Evolutionary conservation across 176 grass and related monocot species (phyloP), one percentile per base, ranked within the genome.

Genomic region (Pontederia paniculata): DNA sequence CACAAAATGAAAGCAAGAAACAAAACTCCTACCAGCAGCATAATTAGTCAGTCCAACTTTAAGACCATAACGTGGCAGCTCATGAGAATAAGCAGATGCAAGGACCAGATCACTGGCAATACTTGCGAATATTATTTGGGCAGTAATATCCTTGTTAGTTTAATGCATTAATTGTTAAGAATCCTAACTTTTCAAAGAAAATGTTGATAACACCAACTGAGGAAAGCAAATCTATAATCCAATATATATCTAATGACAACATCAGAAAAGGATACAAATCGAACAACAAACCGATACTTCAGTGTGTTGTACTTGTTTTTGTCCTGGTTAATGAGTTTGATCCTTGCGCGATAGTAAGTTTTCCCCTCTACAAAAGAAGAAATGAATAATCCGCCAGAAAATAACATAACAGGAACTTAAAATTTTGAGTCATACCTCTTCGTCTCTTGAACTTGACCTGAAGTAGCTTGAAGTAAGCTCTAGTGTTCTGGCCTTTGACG

Each of bases 381-480:
- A 23, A 50, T 5, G 13, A 16, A 28, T 12, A 12, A 8, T 50
- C 55, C 23, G 17, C n/a, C n/a, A n/a, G n/a, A n/a, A 10, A 44
- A 7, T 21, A n/a, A 8, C n/a, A 1, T 6, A 37, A 37, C 28
- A 37, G 28, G 28, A n/a, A n/a, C n/a, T n/a, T n/a, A n/a, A 6
- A 37, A 37, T 37, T 65, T 47, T 19, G 9, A 55, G 72, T 50
- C 37, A 5, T 80, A 81, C 77, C 25, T 42, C 83, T 57, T 58
- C 83, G 61, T 88, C 84, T 88, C 79, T 76, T 88, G 72, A 68
- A 83, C 58, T 83, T 83, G 22, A 88, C 84, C 73, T 88, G 84
- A 41, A 69, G 83, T 43, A 75, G 84, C 79, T 88, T 88, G 68
- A 54, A 88, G 67, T 88, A 88, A 0, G 79, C 70, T 72, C 53